Evolutionary conservation across 2,329 filamentous ascomycete species (phyloP), one percentile per base, ranked within the genome.

Genomic region (Grosmannia serpens): DNA sequence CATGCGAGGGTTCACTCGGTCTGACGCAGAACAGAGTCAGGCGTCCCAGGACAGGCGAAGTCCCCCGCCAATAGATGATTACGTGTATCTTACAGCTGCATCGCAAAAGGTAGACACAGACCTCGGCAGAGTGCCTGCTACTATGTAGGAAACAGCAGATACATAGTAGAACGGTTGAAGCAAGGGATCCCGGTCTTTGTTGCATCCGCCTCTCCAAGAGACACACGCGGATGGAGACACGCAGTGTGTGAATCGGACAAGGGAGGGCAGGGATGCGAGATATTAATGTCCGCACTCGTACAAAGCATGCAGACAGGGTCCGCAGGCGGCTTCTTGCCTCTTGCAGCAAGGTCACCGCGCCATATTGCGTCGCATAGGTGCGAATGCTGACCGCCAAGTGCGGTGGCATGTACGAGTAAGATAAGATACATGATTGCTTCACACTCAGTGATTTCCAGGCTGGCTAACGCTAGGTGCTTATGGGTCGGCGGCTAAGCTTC

Each of bases 401-500:
- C 11, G 7, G 38, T 17, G 11, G 17, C 38, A 41, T 33, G 31
- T 33, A 33, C 31, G n/a, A n/a, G n/a, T 35, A 35, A 35, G 33
- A 11, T 35, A 35, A 7, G 7, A 7, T 35, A 35, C 33, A 7
- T 41, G 15, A 41, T 44, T n/a, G 41, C 41, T 44, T 44, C 41
- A 44, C 7, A 33, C 31, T 6, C 31, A 10, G 5, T 6, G 4
- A 4, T 20, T 41, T 41, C 13, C 4, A 4, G 5, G 46, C 46
- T 27, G 46, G 24, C 22, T 27, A 4, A 27, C 46, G 46, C 46
- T 49, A 49, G 26, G 22, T 26, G 10, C 13, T 49, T 49, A 11
- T 26, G 41, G 41, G 20, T 22, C 20, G 13, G 8, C 7, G 33
- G 62, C 71, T 72, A 73, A 68, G 65, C 70, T 68, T 56, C 66